A percentile compares a stretch with the other conserved stretches of the same genome.
phyloP scores from a whole-genome alignment of 257 asterid species.

The Craterostigma plantagineum region DNA sequence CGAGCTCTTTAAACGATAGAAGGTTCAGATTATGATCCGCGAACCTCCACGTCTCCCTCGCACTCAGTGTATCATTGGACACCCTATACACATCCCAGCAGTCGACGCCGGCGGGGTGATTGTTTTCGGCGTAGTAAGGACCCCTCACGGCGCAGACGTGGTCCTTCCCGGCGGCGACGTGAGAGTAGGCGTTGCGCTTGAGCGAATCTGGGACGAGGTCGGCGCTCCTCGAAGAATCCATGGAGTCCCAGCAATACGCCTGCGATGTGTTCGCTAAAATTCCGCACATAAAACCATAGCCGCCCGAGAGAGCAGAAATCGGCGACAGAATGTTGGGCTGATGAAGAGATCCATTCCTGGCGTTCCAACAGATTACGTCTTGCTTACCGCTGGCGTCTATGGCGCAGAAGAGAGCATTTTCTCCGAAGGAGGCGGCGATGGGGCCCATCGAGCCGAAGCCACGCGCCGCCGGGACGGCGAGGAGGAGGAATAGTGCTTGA shows the following conservation, averaged over 20 bases:
- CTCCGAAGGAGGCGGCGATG: slow-evolving; percentile 69
- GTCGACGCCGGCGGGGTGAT: slow-evolving; percentile 39
- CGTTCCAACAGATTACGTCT: slow-evolving; percentile 77
- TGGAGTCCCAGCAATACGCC: slow-evolving; percentile 55
- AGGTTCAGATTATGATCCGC: slow-evolving; percentile 21
- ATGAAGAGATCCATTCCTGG: slow-evolving; percentile 17
- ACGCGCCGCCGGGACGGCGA: slow-evolving; percentile 15
- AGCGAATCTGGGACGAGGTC: slow-evolving; percentile 52
- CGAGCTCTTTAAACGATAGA: slow-evolving; percentile 28
- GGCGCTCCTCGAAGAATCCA: slow-evolving; percentile 15
- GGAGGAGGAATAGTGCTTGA: slow-evolving; percentile 10
- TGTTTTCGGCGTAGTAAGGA: slow-evolving; percentile 37
- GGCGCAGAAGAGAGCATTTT: slow-evolving; percentile 53
- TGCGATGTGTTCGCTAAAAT: slow-evolving; percentile 56
- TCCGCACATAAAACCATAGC: slow-evolving; percentile 75
- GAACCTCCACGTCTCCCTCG: slow-evolving; percentile 31
- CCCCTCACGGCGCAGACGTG: slow-evolving; percentile 85
- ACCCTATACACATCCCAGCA: slow-evolving; percentile 59
- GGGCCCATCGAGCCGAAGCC: slow-evolving; percentile 86
- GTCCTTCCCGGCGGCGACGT: slow-evolving; percentile 59
- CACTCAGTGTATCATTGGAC: slow-evolving; percentile 15
- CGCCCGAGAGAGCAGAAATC: slow-evolving; percentile 76
- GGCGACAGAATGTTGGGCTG: slow-evolving; percentile 33
- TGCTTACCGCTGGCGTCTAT: slow-evolving; percentile 93
- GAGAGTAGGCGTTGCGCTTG: slow-evolving; percentile 35